Evolutionary conservation across 108 stramenopile genomes (phyloP).

Genomic region (Pseudonitzschia pungens): DNA sequence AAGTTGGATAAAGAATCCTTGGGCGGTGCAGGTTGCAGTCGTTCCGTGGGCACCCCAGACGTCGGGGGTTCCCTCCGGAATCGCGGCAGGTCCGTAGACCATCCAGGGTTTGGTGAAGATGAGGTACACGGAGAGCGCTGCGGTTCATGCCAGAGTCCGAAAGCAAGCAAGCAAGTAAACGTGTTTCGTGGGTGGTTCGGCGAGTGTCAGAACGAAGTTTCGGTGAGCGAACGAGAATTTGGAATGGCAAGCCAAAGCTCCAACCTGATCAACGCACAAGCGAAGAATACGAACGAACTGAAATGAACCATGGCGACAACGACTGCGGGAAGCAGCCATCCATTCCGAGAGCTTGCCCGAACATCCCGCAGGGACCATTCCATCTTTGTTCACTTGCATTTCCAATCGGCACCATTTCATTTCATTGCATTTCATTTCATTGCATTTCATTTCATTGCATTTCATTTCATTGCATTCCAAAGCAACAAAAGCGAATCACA

Average conservation of each 20-base stretch:
- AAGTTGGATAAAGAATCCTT: constrained; percentile 46
- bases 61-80: constrained; percentile 13
- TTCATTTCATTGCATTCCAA: constrained; percentile 10
- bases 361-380: too few relatives aligned
- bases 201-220: too few relatives aligned
- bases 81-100: neutral
- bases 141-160: neutral
- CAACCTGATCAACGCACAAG: too few relatives aligned
- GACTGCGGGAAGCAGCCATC: too few relatives aligned
- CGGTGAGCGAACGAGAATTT: too few relatives aligned
- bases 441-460: neutral
- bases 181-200: neutral
- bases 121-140: constrained; percentile 4
- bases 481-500: neutral
- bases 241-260: too few relatives aligned
- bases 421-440: neutral
- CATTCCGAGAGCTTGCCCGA: too few relatives aligned
- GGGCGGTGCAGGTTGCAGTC: constrained; percentile 33
- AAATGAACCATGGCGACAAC: too few relatives aligned
- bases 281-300: too few relatives aligned
- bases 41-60: constrained; percentile 21
- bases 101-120: neutral
- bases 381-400: too few relatives aligned
- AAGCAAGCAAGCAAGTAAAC: neutral
- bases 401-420: too few relatives aligned